Evolutionary conservation across 2,329 filamentous ascomycete genomes (phyloP), one percentile per base, ranked within the genome.

Genomic region (Rasamsonia emersonii): DNA sequence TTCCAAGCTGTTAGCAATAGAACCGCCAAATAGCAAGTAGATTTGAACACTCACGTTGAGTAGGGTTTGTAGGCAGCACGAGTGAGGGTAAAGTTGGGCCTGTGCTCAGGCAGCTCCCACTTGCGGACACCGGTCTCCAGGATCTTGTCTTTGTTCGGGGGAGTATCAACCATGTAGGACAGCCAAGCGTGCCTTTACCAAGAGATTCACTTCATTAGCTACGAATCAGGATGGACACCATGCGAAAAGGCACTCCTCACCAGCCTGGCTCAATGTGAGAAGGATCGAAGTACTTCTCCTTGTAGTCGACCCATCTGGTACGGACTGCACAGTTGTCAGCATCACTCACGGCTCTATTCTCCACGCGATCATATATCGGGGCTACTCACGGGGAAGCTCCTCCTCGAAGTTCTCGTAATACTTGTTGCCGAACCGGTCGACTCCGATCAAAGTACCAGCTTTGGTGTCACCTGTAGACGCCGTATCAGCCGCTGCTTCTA

Each of bases 261-360:
- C 91, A 98, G 62, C 89, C 84, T 30, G 89, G 88, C 64, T 96
- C 89, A 50, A 95, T 83, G 33, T 95, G 85, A 27, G 46, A 52
- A 14, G 51, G 41, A 47, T 74, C 61, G 33, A 52, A 59, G 54
- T 96, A 86, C 50, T 84, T 71, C 61, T 83, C 73, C 67, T 86
- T 89, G 72, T 93, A 98, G 64, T 96, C 88, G 43, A 98, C 84
- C 91, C 93, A 98, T 71, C 88, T 78, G 49, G 86, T 95, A 54
- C 89, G 82, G 51, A 95, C 86, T 91, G 49, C 33, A 30, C 11
- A 13, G 21, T 17, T 9, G 26, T 29, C 16, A 17, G 32, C 28
- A 16, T n/a, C 14, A 42, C 33, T 18, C 23, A 27, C 46, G 16
- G 14, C 13, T 13, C 21, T 28, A 9, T 16, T 16, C 10, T 39